A percentile compares a stretch with the other conserved stretches of the same genome.
Evolutionary conservation across 257 asterid genomes (phyloP).

Genomic region (Knoxia roxburghii): DNA sequence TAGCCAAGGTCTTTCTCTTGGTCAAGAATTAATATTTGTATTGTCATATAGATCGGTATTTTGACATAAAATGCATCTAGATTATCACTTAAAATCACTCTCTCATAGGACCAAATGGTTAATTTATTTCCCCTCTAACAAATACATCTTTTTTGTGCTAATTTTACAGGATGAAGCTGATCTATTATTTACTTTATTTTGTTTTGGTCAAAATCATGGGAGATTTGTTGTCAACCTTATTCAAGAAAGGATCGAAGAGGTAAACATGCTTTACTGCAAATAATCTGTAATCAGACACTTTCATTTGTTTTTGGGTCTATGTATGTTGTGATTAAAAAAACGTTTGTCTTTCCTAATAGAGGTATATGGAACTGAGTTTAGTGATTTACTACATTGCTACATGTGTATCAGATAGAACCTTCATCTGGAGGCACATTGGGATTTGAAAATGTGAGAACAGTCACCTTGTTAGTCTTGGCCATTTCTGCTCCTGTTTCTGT

Average conservation of each 20-base stretch:
- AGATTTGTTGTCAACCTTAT: slow-evolving; percentile 48
- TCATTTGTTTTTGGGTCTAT: neutral
- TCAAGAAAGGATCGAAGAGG: slow-evolving; percentile 56
- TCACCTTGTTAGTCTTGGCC: slow-evolving; percentile 64
- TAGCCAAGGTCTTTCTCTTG: slow-evolving; percentile 14
- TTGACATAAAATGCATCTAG: neutral
- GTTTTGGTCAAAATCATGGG: slow-evolving; percentile 64
- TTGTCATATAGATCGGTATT: neutral
- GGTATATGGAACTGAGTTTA: neutral
- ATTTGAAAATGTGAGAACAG: slow-evolving; percentile 40
- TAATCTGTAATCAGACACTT: neutral
- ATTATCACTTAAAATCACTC: slow-evolving; percentile 8
- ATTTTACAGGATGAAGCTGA: slow-evolving; percentile 81
- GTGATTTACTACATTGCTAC: slow-evolving; percentile 8
- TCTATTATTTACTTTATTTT: slow-evolving; percentile 42
- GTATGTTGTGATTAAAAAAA: neutral
- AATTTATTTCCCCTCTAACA: neutral
- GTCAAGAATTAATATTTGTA: slow-evolving; percentile 4
- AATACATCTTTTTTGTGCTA: neutral
- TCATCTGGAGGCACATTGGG: slow-evolving; percentile 53
- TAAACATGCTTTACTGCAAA: slow-evolving; percentile 25
- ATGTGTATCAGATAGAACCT: slow-evolving; percentile 66
- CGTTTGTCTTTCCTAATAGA: neutral
- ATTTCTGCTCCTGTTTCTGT: slow-evolving; percentile 78
- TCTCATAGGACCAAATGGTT: neutral